Conservation (phyloP, 805 yeast genomes). For the Saccharomyces jurei region DNA sequence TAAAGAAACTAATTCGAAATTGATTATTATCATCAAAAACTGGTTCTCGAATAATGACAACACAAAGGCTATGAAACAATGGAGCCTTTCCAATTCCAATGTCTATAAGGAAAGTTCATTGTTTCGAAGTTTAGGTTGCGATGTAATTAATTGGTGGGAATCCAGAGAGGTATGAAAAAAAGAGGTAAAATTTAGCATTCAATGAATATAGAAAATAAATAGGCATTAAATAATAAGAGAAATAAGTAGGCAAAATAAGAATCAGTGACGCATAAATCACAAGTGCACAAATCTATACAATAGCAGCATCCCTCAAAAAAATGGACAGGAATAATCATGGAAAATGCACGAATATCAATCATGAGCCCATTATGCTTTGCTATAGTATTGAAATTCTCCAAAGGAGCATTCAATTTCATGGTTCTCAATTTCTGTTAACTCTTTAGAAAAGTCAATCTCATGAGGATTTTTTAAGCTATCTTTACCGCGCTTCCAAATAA, state of each 20-base stretch:
- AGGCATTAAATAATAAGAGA: background rate
- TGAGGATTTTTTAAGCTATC: constrained; percentile 38
- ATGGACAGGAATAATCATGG: background rate
- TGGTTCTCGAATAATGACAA: constrained; percentile 20
- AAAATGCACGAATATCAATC: background rate
- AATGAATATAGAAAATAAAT: background rate
- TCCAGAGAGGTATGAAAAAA: background rate
- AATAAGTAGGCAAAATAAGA: background rate
- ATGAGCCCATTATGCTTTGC: background rate
- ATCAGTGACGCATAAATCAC: background rate
- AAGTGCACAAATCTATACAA: no score
- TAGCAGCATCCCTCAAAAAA: background rate
- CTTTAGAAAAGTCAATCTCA: constrained; percentile 48
- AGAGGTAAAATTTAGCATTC: background rate
- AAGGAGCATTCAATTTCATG: constrained; percentile 37
- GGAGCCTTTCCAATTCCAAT: background rate
- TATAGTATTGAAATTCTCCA: constrained; percentile 15
- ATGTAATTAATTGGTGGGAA: constrained; percentile 22
- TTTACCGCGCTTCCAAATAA: constrained; percentile 34
- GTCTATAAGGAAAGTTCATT: constrained; percentile 4
- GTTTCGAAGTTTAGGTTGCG: constrained; percentile 18
- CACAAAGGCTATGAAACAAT: background rate
- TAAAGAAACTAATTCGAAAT: constrained; percentile 11
- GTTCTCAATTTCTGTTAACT: constrained; percentile 49
- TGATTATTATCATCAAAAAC: constrained; percentile 21